Evolutionary conservation across 2,329 filamentous ascomycete species (phyloP), one percentile per base, ranked within the genome.

Genomic region (Mollisiaceae sp.): DNA sequence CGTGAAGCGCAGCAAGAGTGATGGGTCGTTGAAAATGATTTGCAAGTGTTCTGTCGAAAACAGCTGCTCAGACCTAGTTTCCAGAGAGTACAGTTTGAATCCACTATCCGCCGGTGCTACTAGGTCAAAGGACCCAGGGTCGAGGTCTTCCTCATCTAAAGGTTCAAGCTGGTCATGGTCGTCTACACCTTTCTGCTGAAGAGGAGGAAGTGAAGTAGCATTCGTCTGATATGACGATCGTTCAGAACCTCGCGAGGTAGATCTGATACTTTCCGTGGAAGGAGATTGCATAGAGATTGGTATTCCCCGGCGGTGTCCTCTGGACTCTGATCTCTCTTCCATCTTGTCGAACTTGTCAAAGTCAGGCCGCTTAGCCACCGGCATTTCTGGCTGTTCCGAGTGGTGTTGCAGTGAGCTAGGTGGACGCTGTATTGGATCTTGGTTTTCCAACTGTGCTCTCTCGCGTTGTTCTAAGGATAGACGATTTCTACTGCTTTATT

Each of bases 31-130:
- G 69, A 92, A 90, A 36, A 93, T 91, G 35, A 83, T 80, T 50
- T 83, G 77, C 35, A 93, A 79, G 76, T 93, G 90, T 60, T 88
- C 83, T 18, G 77, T 80, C 0, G 89, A 91, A 72, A 92, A 89
- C 41, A 93, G 79, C 14, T 86, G 80, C 64, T 90, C 87, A 0
- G 88, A 86, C 54, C 86, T 83, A n/a, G 80, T 78, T 75, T 92
- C 90, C 0, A 92, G 78, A 1, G 84, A 86, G 72, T 86, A 86
- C 60, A 71, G 77, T 62, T 71, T 72, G 12, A 67, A 68, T 54
- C 68, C 77, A 60, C 65, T 74, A 18, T 79, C 78, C 11, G 71
- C 71, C 9, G 81, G 79, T 18, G 79, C 79, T 5, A 88, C 74
- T 0, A 88, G 79, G 69, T 86, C 84, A 70, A 83, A 86, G 0